A percentile compares a stretch with the other conserved stretches of the same genome.
These are phyloP conservation scores for Pistacia integerrima DNA, from an alignment of 345 rosid genomes.

Conservation along the genomic window DNA sequence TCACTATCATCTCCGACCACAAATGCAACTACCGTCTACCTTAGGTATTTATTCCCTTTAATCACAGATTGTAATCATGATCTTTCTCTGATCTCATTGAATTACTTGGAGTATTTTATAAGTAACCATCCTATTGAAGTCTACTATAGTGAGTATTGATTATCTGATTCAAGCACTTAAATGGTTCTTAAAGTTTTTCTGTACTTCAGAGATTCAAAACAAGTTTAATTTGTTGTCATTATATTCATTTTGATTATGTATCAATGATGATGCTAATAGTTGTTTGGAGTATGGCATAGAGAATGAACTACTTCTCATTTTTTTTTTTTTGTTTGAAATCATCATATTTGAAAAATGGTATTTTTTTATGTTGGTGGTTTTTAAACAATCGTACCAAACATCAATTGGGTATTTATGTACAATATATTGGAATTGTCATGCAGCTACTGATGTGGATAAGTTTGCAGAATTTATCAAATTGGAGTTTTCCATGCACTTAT, in stretches of 20 bases:
- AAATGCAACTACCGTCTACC: not conserved
- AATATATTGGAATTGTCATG: not conserved
- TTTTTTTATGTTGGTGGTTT: not conserved
- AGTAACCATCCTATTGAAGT: not conserved
- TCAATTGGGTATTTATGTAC: too few species aligned
- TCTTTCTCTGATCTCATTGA: not conserved
- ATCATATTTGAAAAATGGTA: not conserved
- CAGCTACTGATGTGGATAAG: not conserved
- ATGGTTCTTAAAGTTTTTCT: not conserved
- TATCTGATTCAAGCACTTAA: not conserved
- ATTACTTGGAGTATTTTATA: not conserved
- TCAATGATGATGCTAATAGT: not conserved
- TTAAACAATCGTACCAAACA: not conserved
- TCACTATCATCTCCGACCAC: slow-evolving; percentile 4
- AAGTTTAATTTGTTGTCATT: not conserved
- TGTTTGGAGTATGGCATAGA: too few species aligned
- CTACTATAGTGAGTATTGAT: not conserved
- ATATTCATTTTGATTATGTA: not conserved
- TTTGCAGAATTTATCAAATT: not conserved
- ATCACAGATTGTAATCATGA: not conserved
- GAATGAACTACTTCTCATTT: not conserved
- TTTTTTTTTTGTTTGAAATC: too few species aligned
- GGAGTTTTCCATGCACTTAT: not conserved
- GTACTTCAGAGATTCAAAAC: not conserved
- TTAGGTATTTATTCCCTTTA: not conserved